phyloP scores from a whole-genome alignment of 768 basidiomycete genomes.

The Gymnopilus junonius region DNA sequence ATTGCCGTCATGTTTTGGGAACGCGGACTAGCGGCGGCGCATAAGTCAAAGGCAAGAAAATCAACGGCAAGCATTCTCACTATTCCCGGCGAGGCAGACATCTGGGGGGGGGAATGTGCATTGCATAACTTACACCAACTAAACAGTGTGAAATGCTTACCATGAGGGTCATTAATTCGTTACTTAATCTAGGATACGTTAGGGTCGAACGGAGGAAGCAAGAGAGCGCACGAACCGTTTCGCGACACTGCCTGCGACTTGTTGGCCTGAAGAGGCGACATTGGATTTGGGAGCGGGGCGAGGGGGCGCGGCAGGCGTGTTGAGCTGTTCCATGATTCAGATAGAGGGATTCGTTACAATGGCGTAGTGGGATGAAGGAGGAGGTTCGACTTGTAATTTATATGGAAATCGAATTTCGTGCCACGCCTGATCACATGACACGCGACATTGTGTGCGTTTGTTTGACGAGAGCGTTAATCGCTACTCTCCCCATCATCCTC shows the following conservation, averaged over 20 bases:
- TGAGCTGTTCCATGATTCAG: conserved; percentile 71
- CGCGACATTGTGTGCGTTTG: background rate
- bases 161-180: conserved; percentile 90
- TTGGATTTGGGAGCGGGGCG: conserved; percentile 62
- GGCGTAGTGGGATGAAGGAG: conserved; percentile 19
- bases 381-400: conserved; percentile 3
- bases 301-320: conserved; percentile 63
- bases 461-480: background rate
- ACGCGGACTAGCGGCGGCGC: conserved; percentile 69
- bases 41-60: conserved; percentile 8
- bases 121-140: background rate
- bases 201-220: conserved; percentile 10
- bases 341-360: conserved; percentile 27
- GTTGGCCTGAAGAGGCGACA: conserved; percentile 53
- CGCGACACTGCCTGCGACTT: conserved; percentile 76
- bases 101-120: conserved; percentile 48
- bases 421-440: conserved; percentile 21
- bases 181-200: conserved; percentile 59
- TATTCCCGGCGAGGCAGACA: conserved; percentile 89
- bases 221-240: conserved; percentile 64
- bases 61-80: conserved; percentile 45
- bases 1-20: conserved; percentile 86
- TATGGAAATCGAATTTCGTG: conserved; percentile 8
- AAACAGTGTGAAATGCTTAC: conserved; percentile 41
- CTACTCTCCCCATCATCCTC: background rate